Base-by-base conservation (phyloP, 441 rosid species). In the Jatropha podagrica region DNA sequence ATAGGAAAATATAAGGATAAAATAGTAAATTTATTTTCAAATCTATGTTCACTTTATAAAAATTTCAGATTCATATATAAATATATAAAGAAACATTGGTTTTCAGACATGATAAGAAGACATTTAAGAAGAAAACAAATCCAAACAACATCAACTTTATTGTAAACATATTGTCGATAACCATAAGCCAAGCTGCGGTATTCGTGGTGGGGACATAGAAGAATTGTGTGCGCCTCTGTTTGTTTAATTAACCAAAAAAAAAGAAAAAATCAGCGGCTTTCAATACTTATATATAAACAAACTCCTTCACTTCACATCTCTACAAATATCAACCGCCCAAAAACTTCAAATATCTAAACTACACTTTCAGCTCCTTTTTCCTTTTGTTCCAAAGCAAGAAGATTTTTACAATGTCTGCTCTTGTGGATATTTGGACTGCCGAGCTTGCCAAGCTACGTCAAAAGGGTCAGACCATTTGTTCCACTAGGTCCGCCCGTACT, bases 401-500 rank as follows among this genome's bases (percentile, higher is more conserved):
- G 77, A 74, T 52, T 51, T 42, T 58, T 44, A 2, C 23, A 54
- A 4, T 89, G 92, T 81, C 92, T 66, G 94, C 76, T 4, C 66
- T 84, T 10, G 84, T 82, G 58, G 94, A 90, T 77, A 84, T 77
- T 44, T 87, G 92, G 94, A 80, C 75, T 10, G 67, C 74, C 20
- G 85, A 85, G 81, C 7, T 61, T 3, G 80, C 83, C 71, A 85
- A 76, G 86, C 83, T 82, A 32, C 82, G 77, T 23, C 85, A 85
- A 72, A 85, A 81, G 82, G 69, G 85, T 61, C 85, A 55, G 73
- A 42, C 83, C 81, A 58, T 65, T 63, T 78, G 72, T 70, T 65
- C 88, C 23, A 67, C 52, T 68, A 65, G 75, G 12, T 69, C 81
- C 4, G 58, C n/a, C 81, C 68, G 71, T 14, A 9, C 37, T 48